Evolutionary conservation across 169 alveolate genomes (phyloP).

Genomic region (Hepatocystis sp.): DNA sequence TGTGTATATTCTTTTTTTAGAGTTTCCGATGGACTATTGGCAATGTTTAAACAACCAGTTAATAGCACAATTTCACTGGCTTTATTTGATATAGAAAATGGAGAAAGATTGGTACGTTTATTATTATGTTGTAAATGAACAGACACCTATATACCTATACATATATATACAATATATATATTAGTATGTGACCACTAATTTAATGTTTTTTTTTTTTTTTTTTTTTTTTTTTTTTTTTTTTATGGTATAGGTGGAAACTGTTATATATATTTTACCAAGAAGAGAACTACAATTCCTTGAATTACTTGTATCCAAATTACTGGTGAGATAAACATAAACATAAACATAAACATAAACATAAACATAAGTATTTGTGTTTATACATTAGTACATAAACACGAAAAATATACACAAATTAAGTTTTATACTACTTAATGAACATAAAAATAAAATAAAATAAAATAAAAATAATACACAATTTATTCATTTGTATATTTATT

Average conservation of each 20-base stretch:
- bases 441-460: too few relatives aligned
- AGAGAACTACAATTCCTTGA: conserved; percentile 83
- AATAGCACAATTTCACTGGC: conserved; percentile 79
- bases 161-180: too few relatives aligned
- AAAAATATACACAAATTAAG: too few relatives aligned
- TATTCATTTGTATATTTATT: too few relatives aligned
- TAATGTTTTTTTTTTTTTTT: too few relatives aligned
- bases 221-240: not conserved
- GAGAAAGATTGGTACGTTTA: conserved; percentile 77
- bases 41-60: conserved; percentile 84
- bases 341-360: not conserved
- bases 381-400: not conserved
- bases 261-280: conserved; percentile 78
- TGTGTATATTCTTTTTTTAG: conserved; percentile 42
- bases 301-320: conserved; percentile 80
- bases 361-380: not conserved
- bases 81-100: conserved; percentile 83
- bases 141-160: not conserved
- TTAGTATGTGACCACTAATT: too few relatives aligned
- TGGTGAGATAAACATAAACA: conserved; percentile 59
- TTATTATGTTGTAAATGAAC: conserved; percentile 2
- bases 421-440: too few relatives aligned
- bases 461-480: too few relatives aligned
- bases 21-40: conserved; percentile 85
- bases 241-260: conserved; percentile 68